Percentiles rank a stretch among this genome's conserved stretches.
These are phyloP conservation scores for Hamamelis virginiana DNA, from an alignment of 164 flowering plant species.

Conservation along the genomic window DNA sequence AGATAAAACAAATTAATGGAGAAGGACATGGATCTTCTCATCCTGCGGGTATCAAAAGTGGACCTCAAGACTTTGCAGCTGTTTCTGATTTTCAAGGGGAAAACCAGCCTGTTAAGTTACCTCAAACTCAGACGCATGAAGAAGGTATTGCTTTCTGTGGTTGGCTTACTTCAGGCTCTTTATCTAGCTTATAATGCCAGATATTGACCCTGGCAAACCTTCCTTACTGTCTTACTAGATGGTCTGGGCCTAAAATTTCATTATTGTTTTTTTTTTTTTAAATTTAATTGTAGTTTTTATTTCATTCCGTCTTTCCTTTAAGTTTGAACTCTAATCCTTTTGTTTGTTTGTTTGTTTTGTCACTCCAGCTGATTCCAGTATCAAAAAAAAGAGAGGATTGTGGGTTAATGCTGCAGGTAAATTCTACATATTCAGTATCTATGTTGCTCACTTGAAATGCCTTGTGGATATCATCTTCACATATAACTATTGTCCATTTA, in stretches of 20 bases:
- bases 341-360: constrained; percentile 7
- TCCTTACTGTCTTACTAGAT: not conserved
- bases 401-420: constrained; percentile 42
- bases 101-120: constrained; percentile 33
- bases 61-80: constrained; percentile 16
- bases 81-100: constrained; percentile 53
- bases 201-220: constrained; percentile 1
- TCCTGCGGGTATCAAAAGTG: constrained; percentile 12
- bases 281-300: too few species aligned
- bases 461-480: not conserved
- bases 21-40: constrained; percentile 20
- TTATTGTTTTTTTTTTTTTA: not conserved
- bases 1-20: constrained; percentile 25
- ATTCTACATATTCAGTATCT: constrained; percentile 1
- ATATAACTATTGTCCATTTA: not conserved
- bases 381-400: constrained; percentile 30
- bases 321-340: not conserved
- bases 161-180: not conserved
- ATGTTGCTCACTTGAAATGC: not conserved
- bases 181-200: not conserved
- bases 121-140: constrained; percentile 20
- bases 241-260: not conserved
- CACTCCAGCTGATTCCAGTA: constrained; percentile 30
- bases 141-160: constrained; percentile 26
- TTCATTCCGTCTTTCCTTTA: too few species aligned